These are phyloP conservation scores for Globisporangium nodosum DNA, from an alignment of 352 stramenopile genomes.

Conservation along the genomic window DNA sequence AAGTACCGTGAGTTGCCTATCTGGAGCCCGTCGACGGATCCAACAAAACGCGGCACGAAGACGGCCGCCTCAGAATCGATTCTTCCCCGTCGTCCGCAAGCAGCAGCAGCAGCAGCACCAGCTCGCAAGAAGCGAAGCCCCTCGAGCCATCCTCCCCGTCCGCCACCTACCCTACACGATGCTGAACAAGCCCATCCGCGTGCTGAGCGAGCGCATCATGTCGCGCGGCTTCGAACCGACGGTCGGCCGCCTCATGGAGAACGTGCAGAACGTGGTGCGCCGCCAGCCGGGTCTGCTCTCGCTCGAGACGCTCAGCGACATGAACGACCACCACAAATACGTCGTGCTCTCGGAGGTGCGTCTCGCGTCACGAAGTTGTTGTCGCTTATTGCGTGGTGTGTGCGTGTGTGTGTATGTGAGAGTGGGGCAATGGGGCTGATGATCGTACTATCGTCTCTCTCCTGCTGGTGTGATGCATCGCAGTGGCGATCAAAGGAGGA, in stretches of 20 bases:
- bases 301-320: conserved; percentile 74
- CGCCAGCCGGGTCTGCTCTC: conserved; percentile 73
- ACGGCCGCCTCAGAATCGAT: conserved; percentile 1
- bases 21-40: too few species aligned
- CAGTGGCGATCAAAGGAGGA: conserved; percentile 80
- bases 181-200: conserved; percentile 55
- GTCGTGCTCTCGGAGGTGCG: conserved; percentile 78
- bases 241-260: conserved; percentile 75
- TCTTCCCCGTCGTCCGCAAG: neutral
- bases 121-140: neutral
- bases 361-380: neutral
- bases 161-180: conserved; percentile 10
- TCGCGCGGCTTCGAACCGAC: conserved; percentile 78
- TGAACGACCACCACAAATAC: conserved; percentile 86
- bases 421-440: too few species aligned
- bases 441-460: too few species aligned
- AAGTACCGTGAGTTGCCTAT: too few species aligned
- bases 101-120: neutral
- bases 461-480: neutral
- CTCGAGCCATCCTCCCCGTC: neutral
- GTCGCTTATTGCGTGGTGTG: neutral
- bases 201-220: conserved; percentile 84
- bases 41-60: too few species aligned
- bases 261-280: conserved; percentile 70
- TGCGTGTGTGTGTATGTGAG: conserved; percentile 1